A percentile compares a stretch with the other conserved stretches of the same genome.
phyloP scores from a whole-genome alignment of 306 rosid species.

The Rosa rugosa region DNA sequence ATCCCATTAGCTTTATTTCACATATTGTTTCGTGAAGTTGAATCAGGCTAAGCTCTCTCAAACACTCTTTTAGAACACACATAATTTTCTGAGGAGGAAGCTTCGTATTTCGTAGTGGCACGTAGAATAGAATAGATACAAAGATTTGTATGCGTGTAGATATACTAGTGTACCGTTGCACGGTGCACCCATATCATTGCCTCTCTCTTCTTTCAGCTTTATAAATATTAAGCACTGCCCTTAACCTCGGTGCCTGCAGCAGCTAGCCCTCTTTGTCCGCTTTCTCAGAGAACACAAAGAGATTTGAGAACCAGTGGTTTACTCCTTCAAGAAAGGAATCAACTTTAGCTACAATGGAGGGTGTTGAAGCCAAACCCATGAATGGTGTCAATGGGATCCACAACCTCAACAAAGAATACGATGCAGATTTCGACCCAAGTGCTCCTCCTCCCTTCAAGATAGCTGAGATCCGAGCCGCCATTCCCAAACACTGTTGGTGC shows the following conservation, averaged over 20 bases:
- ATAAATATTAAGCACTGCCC: conserved; percentile 9
- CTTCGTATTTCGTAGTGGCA: background rate
- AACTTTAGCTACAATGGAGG: conserved; percentile 21
- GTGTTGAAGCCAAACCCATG: background rate
- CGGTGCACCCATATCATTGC: background rate
- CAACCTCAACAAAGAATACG: background rate
- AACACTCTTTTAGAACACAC: background rate
- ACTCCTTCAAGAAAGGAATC: background rate
- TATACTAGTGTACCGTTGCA: background rate
- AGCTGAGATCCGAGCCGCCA: conserved; percentile 81
- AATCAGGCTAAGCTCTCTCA: background rate
- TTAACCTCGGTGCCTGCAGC: conserved; percentile 7
- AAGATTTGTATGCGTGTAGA: background rate
- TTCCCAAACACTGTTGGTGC: conserved; percentile 88
- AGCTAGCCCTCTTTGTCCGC: conserved; percentile 18
- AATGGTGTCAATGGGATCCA: conserved; percentile 11
- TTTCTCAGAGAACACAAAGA: conserved; percentile 14
- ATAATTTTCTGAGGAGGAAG: background rate
- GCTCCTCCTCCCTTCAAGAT: conserved; percentile 87
- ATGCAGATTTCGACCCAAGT: conserved; percentile 63
- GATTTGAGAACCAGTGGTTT: background rate
- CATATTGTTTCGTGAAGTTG: background rate
- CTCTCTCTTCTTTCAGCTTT: background rate
- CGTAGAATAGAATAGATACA: background rate
- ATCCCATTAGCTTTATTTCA: background rate